Percentiles rank a stretch among this genome's conserved stretches.
phyloP scores from a whole-genome alignment of 345 rosid species.

The Trapa bicornis region DNA sequence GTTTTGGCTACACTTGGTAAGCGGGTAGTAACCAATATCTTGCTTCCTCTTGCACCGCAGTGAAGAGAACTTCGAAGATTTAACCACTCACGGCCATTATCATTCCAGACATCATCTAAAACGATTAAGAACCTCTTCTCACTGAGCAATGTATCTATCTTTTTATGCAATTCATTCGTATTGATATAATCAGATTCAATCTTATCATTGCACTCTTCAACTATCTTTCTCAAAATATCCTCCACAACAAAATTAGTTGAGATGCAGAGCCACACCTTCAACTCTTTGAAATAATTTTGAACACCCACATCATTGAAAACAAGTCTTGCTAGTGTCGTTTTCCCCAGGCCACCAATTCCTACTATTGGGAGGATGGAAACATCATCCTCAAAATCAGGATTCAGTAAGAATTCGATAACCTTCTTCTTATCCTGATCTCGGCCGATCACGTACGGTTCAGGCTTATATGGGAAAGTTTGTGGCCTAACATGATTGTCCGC shows the following conservation, averaged over 20 bases:
- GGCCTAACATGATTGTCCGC: not conserved
- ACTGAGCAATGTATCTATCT: not conserved
- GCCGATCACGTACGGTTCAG: not conserved
- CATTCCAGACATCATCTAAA: conserved; percentile 13
- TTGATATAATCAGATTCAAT: no score
- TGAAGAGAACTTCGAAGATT: not conserved
- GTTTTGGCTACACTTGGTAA: conserved; percentile 1
- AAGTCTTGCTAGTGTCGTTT: conserved; percentile 11
- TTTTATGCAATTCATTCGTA: not conserved
- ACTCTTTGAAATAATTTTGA: no score
- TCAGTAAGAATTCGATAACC: not conserved
- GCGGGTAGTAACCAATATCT: conserved; percentile 8
- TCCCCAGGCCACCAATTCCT: conserved; percentile 18
- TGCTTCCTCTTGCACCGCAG: conserved; percentile 1
- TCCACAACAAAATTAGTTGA: not conserved
- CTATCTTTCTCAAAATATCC: not conserved
- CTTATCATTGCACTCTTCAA: not conserved
- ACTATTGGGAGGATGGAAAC: conserved; percentile 12
- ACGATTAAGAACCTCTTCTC: not conserved
- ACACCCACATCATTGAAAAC: conserved; percentile 2
- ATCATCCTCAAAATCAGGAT: not conserved
- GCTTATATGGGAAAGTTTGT: not conserved
- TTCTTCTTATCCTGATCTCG: conserved; percentile 2
- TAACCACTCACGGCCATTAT: conserved; percentile 1
- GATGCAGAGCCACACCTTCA: conserved; percentile 8